Base-by-base conservation (phyloP, 805 yeast species). In the Monosporozyma siamensis region DNA sequence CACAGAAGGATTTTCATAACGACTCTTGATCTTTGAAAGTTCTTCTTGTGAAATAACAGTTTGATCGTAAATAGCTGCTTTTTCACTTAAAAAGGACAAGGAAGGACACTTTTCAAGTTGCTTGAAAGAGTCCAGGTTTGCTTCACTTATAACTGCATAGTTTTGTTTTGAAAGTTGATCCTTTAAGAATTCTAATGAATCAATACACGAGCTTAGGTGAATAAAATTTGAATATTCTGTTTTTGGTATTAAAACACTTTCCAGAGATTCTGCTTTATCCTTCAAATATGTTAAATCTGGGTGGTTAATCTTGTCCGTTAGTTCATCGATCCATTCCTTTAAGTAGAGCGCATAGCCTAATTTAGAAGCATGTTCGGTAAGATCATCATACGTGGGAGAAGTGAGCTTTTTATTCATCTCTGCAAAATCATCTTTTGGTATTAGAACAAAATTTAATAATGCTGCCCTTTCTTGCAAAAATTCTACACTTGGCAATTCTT, bases 1-100 rank as follows among this genome's bases (percentile, higher is more conserved):
- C 4, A 46, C 8, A 17, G 48, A 22, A 3, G 59, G 58, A 15
- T 38, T 26, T 24, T 47, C 45, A 7, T 25, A 15, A 2, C 48
- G 40, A 21, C 39, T 31, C 20, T 40, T 11, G 14, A 53, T 12
- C 12, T 39, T 32, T n/a, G 44, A 39, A 27, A 50, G 46, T 6
- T 46, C 48, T 3, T 40, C 44, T 4, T 38, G 29, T 20, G 52
- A 40, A 6, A 67, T 38, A 10, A 65, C 39, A 25, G 46, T 44
- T 26, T 50, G 44, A 12, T 59, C 58, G 6, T 50, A 39, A 1
- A 47, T 39, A 14, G 41, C 34, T 1, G 54, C 46, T 24, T 50
- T 44, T 15, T 46, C 42, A 21, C 36, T 36, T 21, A 48, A 26
- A 23, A 38, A 46, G 1, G 38, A 39, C 10, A 44, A 12, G 5